Conservation (phyloP, 1,139 yeast species). For the Debaryomyces coudertii region DNA sequence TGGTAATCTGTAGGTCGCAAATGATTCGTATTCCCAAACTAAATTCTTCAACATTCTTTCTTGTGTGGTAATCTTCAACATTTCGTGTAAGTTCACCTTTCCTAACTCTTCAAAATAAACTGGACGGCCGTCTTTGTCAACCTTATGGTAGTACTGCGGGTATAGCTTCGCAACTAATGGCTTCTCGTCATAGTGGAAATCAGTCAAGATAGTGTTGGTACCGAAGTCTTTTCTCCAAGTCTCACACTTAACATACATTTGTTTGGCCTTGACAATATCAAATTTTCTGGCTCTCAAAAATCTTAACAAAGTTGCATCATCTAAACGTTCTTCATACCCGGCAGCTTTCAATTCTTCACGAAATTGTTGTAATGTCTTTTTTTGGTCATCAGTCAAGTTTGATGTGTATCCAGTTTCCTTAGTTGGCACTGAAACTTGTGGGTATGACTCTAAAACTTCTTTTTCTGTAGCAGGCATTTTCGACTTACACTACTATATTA, state of each 20-base stretch:
- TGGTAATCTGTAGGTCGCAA: slow-evolving; percentile 80
- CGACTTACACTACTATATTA: neutral
- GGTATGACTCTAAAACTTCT: slow-evolving; percentile 55
- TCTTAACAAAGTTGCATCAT: slow-evolving; percentile 86
- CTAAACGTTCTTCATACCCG: slow-evolving; percentile 76
- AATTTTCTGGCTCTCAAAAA: slow-evolving; percentile 96
- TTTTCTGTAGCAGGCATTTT: slow-evolving; percentile 23
- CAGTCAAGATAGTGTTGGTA: slow-evolving; percentile 79
- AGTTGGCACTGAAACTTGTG: slow-evolving; percentile 67
- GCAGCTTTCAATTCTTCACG: slow-evolving; percentile 58
- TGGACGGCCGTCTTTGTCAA: slow-evolving; percentile 96
- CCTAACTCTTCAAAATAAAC: slow-evolving; percentile 94
- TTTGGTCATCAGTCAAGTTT: slow-evolving; percentile 70
- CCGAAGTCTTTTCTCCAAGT: slow-evolving; percentile 90
- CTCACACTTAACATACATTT: slow-evolving; percentile 87
- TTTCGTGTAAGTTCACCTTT: slow-evolving; percentile 80
- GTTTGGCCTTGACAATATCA: slow-evolving; percentile 74
- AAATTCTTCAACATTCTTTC: slow-evolving; percentile 95
- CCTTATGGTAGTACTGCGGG: slow-evolving; percentile 97
- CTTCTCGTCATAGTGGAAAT: slow-evolving; percentile 89
- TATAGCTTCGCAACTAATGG: slow-evolving; percentile 85
- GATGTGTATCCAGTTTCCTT: slow-evolving; percentile 80
- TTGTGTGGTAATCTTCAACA: slow-evolving; percentile 92
- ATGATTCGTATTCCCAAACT: slow-evolving; percentile 97
- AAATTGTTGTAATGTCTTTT: slow-evolving; percentile 58